These are phyloP conservation scores for Colletotrichum gigasporum DNA, from an alignment of 2,329 filamentous ascomycete genomes.

Conservation along the genomic window DNA sequence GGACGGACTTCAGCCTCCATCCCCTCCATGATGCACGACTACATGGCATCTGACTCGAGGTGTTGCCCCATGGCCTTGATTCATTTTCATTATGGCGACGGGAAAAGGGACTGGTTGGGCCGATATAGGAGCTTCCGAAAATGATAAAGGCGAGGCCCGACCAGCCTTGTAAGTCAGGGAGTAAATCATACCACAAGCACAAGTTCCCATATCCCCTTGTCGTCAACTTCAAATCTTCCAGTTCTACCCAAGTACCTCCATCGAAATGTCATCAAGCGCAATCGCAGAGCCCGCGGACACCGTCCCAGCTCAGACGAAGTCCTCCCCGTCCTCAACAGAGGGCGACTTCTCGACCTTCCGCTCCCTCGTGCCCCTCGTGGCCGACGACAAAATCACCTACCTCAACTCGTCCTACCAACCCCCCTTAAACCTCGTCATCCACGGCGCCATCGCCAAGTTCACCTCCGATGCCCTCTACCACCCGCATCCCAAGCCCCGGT, in stretches of 20 bases:
- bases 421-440: conserved; percentile 42
- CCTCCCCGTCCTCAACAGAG: not conserved
- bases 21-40: not conserved
- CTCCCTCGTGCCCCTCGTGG: conserved; percentile 35
- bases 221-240: not conserved
- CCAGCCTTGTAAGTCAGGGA: not conserved
- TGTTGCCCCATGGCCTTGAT: not conserved
- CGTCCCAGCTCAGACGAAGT: not conserved
- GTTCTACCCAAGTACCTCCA: no score
- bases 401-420: conserved; percentile 43
- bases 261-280: not conserved
- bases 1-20: conserved; percentile 14
- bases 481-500: conserved; percentile 34
- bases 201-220: not conserved
- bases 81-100: not conserved
- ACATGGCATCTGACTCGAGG: not conserved
- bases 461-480: conserved; percentile 37
- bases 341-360: conserved; percentile 35
- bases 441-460: conserved; percentile 40
- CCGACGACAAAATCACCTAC: conserved; percentile 34
- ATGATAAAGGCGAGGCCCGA: not conserved
- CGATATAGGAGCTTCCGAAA: not conserved
- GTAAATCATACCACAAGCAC: no score
- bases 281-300: not conserved
- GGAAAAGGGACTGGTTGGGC: not conserved